These are phyloP conservation scores for Berkeleyomyces rouxiae DNA, from an alignment of 2,329 filamentous ascomycete genomes.

Conservation along the genomic window DNA sequence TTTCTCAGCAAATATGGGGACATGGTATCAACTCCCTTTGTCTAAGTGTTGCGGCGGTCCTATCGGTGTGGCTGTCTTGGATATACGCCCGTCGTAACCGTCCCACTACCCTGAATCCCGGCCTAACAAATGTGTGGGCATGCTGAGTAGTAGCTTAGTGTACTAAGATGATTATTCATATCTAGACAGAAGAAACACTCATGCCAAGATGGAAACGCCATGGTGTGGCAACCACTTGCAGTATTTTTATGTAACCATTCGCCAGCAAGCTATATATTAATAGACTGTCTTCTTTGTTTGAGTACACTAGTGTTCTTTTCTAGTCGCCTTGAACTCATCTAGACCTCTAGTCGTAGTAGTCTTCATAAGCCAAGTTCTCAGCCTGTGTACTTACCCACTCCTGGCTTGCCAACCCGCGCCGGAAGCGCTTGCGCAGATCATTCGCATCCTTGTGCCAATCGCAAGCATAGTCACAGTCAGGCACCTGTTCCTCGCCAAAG, in stretches of 20 bases:
- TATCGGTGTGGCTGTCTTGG: not conserved
- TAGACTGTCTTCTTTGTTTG: not conserved
- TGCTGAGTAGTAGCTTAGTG: not conserved
- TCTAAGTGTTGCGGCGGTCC: constrained; percentile 34
- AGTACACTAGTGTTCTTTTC: not conserved
- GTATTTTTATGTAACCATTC: not conserved
- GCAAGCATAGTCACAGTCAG: constrained; percentile 56
- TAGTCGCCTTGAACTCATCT: not conserved
- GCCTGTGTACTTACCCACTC: constrained; percentile 49
- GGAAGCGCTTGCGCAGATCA: constrained; percentile 40
- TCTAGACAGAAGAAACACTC: not conserved
- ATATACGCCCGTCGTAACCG: not conserved
- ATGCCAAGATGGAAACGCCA: not conserved
- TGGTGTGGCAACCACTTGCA: not conserved
- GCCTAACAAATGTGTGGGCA: not conserved
- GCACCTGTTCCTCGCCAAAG: constrained; percentile 49
- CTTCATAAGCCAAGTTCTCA: constrained; percentile 39
- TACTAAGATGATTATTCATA: not conserved
- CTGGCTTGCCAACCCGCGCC: constrained; percentile 38
- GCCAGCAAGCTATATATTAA: not conserved
- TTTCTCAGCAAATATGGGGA: not conserved
- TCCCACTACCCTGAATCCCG: not conserved
- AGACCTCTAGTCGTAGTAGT: constrained; percentile 27
- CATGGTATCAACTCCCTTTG: constrained; percentile 48
- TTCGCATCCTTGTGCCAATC: constrained; percentile 58